Base-by-base conservation (phyloP, 1,284 basidiomycete genomes). In the Ceraceosorus guamensis region DNA sequence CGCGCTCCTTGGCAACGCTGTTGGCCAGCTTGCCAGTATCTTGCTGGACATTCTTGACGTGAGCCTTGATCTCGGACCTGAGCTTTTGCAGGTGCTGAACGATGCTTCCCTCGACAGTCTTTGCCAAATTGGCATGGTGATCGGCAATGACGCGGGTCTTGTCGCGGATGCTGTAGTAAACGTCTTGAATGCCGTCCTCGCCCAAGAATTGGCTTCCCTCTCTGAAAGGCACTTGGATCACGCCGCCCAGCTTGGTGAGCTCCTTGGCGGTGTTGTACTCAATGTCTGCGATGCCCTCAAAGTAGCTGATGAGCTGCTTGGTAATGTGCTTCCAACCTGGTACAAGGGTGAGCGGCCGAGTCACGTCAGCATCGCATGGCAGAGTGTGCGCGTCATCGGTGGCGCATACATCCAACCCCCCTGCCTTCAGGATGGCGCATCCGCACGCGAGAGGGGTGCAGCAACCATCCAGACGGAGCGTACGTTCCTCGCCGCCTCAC, bases 1-100 rank as follows among this genome's bases (percentile, higher is more conserved):
- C 92, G 52, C 95, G 86, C 78, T 97, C 93, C 73, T 88, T 88
- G 2, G 95, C 92, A 39, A 98, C 95, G 56, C 82, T 84, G 0
- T 89, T 88, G 6, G 93, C 93, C 13, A 98, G 85, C 79, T 91
- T 95, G 35, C 91, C 91, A 0, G 92, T 96, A 77, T 96, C 91
- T 69, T 92, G 93, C 82, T 95, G 91, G n/a, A 96, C 86, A 72
- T 96, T 62, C 84, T 90, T 92, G 76, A 93, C 87, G 79, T 98
- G 93, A 2, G 92, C 92, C 80, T 97, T 97, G 79, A 98, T 91
- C 79, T 98, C 93, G 11, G 85, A 81, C 47, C 88, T 82, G 32
- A 98, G 83, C 79, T 97, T 97, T 78, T 95, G 88, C 37, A 98
- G 83, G 77, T 97, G 95, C 79, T 97, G 91, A 2, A 98, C 93